A percentile compares a stretch with the other conserved stretches of the same genome.
Conservation (phyloP, 1,139 yeast species). For the Williopsis jadinii region DNA sequence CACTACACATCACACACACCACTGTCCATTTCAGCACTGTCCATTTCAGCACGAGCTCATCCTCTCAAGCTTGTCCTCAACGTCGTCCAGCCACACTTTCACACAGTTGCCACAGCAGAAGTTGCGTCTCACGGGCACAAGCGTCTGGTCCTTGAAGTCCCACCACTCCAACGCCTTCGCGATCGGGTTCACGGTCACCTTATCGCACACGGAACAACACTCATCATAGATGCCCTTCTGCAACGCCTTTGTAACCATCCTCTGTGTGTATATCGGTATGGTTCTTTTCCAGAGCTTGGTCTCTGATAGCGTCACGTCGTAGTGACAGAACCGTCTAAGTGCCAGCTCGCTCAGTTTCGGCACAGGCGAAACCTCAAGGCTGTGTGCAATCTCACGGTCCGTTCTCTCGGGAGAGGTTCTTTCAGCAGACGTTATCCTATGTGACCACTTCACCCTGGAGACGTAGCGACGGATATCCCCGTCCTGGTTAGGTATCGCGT, state of each 20-base stretch:
- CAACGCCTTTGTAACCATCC: conserved; percentile 36
- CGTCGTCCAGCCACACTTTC: conserved; percentile 23
- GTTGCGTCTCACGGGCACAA: conserved; percentile 37
- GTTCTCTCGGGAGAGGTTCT: conserved; percentile 1
- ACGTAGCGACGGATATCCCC: conserved; percentile 17
- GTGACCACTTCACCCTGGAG: conserved; percentile 19
- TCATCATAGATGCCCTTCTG: conserved; percentile 39
- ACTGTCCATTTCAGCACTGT: too few relatives aligned
- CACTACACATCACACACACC: too few relatives aligned
- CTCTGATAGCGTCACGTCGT: conserved; percentile 39
- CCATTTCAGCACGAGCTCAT: too few relatives aligned
- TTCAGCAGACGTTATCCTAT: conserved; percentile 4
- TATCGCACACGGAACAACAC: conserved; percentile 42
- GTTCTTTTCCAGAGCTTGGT: conserved; percentile 36
- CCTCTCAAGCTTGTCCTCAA: conserved; percentile 5
- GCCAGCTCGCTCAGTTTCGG: conserved; percentile 39
- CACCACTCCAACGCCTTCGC: conserved; percentile 60
- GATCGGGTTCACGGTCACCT: conserved; percentile 38
- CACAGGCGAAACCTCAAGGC: conserved; percentile 13
- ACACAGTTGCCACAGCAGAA: conserved; percentile 42
- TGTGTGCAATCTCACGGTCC: conserved; percentile 10
- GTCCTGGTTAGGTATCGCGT: conserved; percentile 6
- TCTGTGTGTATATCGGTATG: conserved; percentile 32
- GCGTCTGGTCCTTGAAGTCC: conserved; percentile 38
- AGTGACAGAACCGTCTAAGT: conserved; percentile 37